Percentiles rank a stretch among this genome's conserved stretches.
phyloP scores from a whole-genome alignment of 2,329 filamentous ascomycete species.

The Chaetomium olivaceum region DNA sequence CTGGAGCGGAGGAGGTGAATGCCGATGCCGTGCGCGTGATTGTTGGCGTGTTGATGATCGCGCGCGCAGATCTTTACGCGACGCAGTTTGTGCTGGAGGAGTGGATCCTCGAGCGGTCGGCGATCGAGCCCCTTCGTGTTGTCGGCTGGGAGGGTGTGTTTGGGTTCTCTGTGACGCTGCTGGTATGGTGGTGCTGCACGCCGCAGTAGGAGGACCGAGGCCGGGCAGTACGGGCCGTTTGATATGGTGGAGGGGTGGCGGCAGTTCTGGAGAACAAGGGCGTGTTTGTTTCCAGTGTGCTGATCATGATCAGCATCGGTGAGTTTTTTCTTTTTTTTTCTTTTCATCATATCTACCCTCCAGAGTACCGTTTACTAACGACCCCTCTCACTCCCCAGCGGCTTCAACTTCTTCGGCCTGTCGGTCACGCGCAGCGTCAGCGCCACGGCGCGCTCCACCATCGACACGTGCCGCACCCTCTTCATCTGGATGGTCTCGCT shows the following conservation, averaged over 20 bases:
- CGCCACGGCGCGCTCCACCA: conserved; percentile 90
- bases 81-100: conserved; percentile 96
- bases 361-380: not conserved
- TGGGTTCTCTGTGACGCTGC: conserved; percentile 75
- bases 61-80: conserved; percentile 95
- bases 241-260: conserved; percentile 84
- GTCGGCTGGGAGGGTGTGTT: conserved; percentile 97
- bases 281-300: conserved; percentile 73
- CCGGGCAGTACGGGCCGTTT: conserved; percentile 80
- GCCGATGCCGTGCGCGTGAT: conserved; percentile 64
- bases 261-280: conserved; percentile 72
- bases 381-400: conserved; percentile 53
- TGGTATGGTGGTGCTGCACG: conserved; percentile 79
- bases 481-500: conserved; percentile 98
- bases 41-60: conserved; percentile 85
- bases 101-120: conserved; percentile 71
- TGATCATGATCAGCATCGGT: conserved; percentile 99
- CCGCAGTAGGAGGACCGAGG: conserved; percentile 69
- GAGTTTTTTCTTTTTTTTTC: conserved; percentile 42
- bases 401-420: conserved; percentile 98
- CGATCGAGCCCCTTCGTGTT: conserved; percentile 77
- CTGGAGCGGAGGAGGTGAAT: conserved; percentile 39
- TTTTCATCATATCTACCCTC: not conserved
- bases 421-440: conserved; percentile 88
- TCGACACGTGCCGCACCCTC: conserved; percentile 94